These are phyloP conservation scores for Nitzschia sp. DNA, from an alignment of 108 stramenopile species.

Conservation along the genomic window DNA sequence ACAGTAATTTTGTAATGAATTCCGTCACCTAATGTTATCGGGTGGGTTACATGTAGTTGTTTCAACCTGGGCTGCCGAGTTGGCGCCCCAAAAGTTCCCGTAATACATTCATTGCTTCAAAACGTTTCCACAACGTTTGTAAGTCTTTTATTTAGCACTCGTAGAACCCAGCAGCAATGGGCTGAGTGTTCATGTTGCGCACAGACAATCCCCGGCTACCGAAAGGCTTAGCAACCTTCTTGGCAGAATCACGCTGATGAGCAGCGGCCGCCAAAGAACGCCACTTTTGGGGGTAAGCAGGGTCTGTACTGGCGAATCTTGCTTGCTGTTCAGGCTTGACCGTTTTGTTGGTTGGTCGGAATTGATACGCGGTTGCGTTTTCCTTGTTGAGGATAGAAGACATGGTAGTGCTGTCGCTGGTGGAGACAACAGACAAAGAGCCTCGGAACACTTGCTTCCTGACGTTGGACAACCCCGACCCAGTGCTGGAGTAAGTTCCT, in stretches of 20 bases:
- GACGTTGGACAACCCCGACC: slow-evolving; percentile 31
- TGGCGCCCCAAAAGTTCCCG: no score
- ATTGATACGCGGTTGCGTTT: slow-evolving; percentile 24
- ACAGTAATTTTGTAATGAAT: neutral
- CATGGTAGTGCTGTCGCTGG: slow-evolving; percentile 34
- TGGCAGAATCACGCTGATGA: slow-evolving; percentile 35
- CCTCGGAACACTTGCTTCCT: slow-evolving; percentile 35
- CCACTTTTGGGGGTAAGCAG: slow-evolving; percentile 61
- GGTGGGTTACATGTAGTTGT: no score
- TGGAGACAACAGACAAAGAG: slow-evolving; percentile 17
- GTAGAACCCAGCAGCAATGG: neutral
- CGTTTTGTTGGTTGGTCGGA: slow-evolving; percentile 19
- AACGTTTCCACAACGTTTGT: no score
- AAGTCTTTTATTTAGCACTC: neutral
- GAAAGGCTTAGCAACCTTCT: neutral
- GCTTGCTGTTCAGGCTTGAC: slow-evolving; percentile 40
- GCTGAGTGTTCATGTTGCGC: slow-evolving; percentile 3
- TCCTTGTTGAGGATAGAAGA: slow-evolving; percentile 35
- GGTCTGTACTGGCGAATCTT: slow-evolving; percentile 20
- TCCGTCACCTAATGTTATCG: no score
- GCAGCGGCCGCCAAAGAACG: slow-evolving; percentile 56
- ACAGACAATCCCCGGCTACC: slow-evolving; percentile 7
- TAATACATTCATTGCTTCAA: no score
- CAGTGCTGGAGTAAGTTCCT: slow-evolving; percentile 22
- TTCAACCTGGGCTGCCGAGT: no score